Percentiles rank a stretch among this genome's conserved stretches.
These are phyloP conservation scores for Pseudevernia furfuracea DNA, from an alignment of 495 filamentous ascomycete genomes.

Conservation along the genomic window DNA sequence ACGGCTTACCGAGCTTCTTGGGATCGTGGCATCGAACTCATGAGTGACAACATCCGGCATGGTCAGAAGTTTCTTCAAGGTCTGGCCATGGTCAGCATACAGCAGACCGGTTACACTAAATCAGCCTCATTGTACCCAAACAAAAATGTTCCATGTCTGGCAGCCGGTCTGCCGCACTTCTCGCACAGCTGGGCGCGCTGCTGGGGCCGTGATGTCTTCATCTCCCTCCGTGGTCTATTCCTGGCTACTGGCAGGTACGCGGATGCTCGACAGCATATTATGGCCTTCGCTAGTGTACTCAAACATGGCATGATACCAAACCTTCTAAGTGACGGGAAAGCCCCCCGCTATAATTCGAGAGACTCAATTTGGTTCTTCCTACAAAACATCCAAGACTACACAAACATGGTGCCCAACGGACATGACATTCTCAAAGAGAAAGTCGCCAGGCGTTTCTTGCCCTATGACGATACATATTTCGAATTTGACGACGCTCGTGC, in stretches of 20 bases:
- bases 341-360: slow-evolving; percentile 92
- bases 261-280: slow-evolving; percentile 87
- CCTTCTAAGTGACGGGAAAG: slow-evolving; percentile 72
- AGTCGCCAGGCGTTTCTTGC: slow-evolving; percentile 80
- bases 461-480: slow-evolving; percentile 94
- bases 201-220: slow-evolving; percentile 97
- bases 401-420: slow-evolving; percentile 72
- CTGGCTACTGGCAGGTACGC: slow-evolving; percentile 80
- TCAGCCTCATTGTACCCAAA: slow-evolving; percentile 85
- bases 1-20: slow-evolving; percentile 79
- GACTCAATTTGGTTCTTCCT: slow-evolving; percentile 98
- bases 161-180: slow-evolving; percentile 93
- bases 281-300: slow-evolving; percentile 90
- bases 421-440: slow-evolving; percentile 64
- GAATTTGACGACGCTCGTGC: slow-evolving; percentile 68
- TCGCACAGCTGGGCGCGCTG: slow-evolving; percentile 88
- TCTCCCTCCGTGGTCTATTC: slow-evolving; percentile 82
- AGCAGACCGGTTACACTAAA: slow-evolving; percentile 80
- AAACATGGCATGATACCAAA: slow-evolving; percentile 99
- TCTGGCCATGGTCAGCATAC: slow-evolving; percentile 80
- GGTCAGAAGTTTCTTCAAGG: slow-evolving; percentile 81
- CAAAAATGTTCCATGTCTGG: slow-evolving; percentile 75
- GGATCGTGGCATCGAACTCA: slow-evolving; percentile 67
- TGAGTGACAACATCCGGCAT: slow-evolving; percentile 64
- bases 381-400: slow-evolving; percentile 91